These are phyloP conservation scores for Fusarium graminum DNA, from an alignment of 2,329 filamentous ascomycete species.

Conservation along the genomic window DNA sequence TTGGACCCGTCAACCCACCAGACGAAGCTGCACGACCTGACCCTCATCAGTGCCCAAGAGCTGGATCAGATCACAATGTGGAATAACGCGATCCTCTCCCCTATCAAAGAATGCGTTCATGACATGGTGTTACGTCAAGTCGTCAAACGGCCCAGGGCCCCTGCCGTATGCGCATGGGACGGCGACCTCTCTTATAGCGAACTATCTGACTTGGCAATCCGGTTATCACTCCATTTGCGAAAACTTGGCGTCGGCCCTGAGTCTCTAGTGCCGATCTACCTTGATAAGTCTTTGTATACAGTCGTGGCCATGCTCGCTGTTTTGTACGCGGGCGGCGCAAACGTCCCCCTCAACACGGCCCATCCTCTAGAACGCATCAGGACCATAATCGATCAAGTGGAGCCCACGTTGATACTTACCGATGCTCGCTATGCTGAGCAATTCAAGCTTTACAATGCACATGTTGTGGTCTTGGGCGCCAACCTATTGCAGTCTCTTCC, in stretches of 20 bases:
- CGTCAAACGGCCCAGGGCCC: slow-evolving; percentile 27
- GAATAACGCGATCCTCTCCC: slow-evolving; percentile 26
- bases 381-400: slow-evolving; percentile 16
- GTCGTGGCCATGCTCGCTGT: slow-evolving; percentile 45
- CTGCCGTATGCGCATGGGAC: slow-evolving; percentile 47
- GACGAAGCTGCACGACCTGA: slow-evolving; percentile 13
- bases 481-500: slow-evolving; percentile 17
- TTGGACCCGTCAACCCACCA: slow-evolving; percentile 14
- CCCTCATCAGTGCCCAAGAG: slow-evolving; percentile 13
- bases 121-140: slow-evolving; percentile 29
- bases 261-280: slow-evolving; percentile 36
- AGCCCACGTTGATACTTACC: slow-evolving; percentile 18
- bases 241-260: slow-evolving; percentile 49
- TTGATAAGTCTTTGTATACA: slow-evolving; percentile 47
- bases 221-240: slow-evolving; percentile 55
- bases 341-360: slow-evolving; percentile 35
- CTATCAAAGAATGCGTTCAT: slow-evolving; percentile 44
- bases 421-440: slow-evolving; percentile 12
- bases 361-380: slow-evolving; percentile 22
- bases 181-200: slow-evolving; percentile 57
- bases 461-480: slow-evolving; percentile 14
- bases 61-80: slow-evolving; percentile 21
- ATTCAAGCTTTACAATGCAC: slow-evolving; percentile 13
- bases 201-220: slow-evolving; percentile 55
- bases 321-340: slow-evolving; percentile 46